Conservation (phyloP, 1,284 basidiomycete species). For the Apiotrichum porosum region DNA sequence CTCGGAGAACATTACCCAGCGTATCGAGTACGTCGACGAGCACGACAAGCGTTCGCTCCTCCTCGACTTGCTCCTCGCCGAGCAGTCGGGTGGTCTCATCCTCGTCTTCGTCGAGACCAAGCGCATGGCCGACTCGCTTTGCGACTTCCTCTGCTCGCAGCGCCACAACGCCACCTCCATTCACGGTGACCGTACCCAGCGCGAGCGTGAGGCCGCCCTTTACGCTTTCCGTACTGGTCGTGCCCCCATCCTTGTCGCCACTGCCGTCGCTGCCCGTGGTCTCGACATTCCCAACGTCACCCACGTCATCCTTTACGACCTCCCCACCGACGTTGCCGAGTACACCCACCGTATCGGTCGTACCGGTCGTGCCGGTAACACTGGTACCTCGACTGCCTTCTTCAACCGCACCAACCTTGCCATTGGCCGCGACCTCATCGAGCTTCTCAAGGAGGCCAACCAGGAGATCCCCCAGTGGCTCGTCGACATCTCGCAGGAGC, state of each 20-base stretch:
- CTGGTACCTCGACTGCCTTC: constrained; percentile 90
- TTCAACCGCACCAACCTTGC: constrained; percentile 89
- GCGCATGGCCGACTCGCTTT: constrained; percentile 97
- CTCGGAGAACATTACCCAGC: constrained; percentile 99
- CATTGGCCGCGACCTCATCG: constrained; percentile 86
- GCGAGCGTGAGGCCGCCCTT: constrained; percentile 92
- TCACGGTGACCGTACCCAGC: constrained; percentile 95
- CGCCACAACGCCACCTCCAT: constrained; percentile 90
- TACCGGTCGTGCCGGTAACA: constrained; percentile 98
- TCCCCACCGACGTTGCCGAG: constrained; percentile 98
- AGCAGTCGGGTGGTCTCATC: constrained; percentile 70
- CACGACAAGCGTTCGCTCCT: constrained; percentile 93
- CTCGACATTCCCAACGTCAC: constrained; percentile 99
- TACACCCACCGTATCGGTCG: constrained; percentile 98
- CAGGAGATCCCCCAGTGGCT: constrained; percentile 94
- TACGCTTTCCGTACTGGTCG: constrained; percentile 92
- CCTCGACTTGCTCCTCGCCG: constrained; percentile 85
- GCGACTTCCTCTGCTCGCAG: constrained; percentile 87
- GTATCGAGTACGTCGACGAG: constrained; percentile 98
- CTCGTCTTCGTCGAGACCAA: constrained; percentile 99
- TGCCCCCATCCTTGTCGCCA: constrained; percentile 95
- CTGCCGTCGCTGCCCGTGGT: constrained; percentile 96
- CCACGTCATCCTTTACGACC: constrained; percentile 90
- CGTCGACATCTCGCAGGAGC: constrained; percentile 77
- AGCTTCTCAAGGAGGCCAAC: constrained; percentile 92